Base-by-base conservation (phyloP, 768 basidiomycete species). In the Auricularia auricula-judae region DNA sequence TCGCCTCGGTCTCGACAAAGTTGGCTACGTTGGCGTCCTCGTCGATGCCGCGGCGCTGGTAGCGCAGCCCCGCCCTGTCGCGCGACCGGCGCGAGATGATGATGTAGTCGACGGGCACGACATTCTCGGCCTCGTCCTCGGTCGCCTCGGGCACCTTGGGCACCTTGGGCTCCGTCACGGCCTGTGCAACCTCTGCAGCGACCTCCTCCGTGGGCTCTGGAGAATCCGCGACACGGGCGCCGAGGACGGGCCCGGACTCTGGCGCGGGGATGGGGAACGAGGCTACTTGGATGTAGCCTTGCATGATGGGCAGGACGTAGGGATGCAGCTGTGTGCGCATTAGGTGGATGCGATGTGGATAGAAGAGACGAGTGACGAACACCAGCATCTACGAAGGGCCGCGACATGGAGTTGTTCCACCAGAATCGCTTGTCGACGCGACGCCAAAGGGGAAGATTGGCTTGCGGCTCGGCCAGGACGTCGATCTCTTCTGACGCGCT, bases 1-100 rank as follows among this genome's bases (percentile, higher is more conserved):
- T 86, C 2, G 91, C 88, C 76, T 98, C 95, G 0, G 93, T 93
- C 75, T 98, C 93, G 2, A 98, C 93, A 71, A 98, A 94, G 75
- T 98, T 98, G 1, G 93, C 95, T 3, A 94, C 95, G 71, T 91
- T 83, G 4, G 93, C 92, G 65, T 91, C 87, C 67, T 95, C 92
- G 70, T 98, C 95, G 62, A 98, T 85, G 1, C 97, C 97, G 70
- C 97, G 80, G 53, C 97, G 83, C 74, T 98, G 97, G 75, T 96
- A 99, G 54, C 97, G 81, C 68, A 98, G 77, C 1, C 97, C 97
- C 4, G 95, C 93, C 56, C 97, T 84, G 73, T 98, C 86, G 67
- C 88, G 82, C 53, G 92, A 93, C 12, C 97, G 78, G 47, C 97
- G 81, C 2, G 94, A 97, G 39, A 95, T 82, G 61, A 98, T 78